phyloP scores from a whole-genome alignment of 768 basidiomycete genomes.

The Lanmaoa rubissima region DNA sequence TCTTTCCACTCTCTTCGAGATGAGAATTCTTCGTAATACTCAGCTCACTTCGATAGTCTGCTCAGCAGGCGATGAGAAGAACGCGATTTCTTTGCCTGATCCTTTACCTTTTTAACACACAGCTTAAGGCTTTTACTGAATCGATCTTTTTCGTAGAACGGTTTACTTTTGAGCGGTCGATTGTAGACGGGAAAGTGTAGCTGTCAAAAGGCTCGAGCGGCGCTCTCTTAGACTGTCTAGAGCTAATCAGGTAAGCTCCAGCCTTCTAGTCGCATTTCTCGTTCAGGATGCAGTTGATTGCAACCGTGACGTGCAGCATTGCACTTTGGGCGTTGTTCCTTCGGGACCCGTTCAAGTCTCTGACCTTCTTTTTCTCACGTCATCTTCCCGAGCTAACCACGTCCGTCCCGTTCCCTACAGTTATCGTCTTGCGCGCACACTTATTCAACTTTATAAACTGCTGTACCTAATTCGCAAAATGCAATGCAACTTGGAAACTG shows the following conservation, averaged over 20 bases:
- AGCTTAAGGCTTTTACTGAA: constrained; percentile 3
- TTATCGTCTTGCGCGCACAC: not conserved
- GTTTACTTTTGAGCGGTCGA: not conserved
- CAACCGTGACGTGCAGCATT: constrained; percentile 52
- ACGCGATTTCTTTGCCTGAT: constrained; percentile 43
- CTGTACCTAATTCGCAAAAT: constrained; percentile 19
- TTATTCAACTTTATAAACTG: not conserved
- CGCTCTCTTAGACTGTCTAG: too few relatives aligned
- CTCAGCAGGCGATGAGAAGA: constrained; percentile 52
- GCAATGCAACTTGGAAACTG: constrained; percentile 4
- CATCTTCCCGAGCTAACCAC: constrained; percentile 14
- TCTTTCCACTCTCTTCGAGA: constrained; percentile 13
- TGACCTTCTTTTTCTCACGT: constrained; percentile 38
- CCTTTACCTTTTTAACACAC: constrained; percentile 2
- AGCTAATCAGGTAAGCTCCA: constrained; percentile 14
- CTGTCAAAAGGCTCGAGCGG: too few relatives aligned
- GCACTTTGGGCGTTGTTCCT: constrained; percentile 61
- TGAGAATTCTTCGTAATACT: constrained; percentile 43
- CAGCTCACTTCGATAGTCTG: constrained; percentile 66
- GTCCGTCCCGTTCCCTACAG: constrained; percentile 2
- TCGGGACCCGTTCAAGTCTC: constrained; percentile 84
- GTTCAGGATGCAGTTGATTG: constrained; percentile 47
- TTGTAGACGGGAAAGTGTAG: not conserved
- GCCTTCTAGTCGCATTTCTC: not conserved
- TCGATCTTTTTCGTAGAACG: not conserved